Evolutionary conservation across 306 rosid genomes (phyloP).

Genomic region (Acacia acuminata): DNA sequence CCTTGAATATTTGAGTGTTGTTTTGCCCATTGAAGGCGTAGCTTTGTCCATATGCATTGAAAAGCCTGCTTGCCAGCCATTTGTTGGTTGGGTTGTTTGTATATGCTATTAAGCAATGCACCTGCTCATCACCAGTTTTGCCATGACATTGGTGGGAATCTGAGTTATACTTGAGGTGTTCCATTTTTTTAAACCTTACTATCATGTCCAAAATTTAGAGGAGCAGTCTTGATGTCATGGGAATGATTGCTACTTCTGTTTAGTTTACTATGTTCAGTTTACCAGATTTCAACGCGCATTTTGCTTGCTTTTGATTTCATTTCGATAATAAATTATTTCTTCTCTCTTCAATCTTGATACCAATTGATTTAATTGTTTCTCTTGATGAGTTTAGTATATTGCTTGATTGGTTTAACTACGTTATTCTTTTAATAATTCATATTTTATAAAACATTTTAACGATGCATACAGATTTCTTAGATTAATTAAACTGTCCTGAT

Average conservation of each 20-base stretch:
- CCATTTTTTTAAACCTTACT: constrained; percentile 6
- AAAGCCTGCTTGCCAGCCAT: constrained; percentile 36
- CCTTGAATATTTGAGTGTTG: constrained; percentile 27
- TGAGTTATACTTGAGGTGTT: constrained; percentile 25
- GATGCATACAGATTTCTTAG: not conserved
- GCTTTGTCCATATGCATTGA: constrained; percentile 28
- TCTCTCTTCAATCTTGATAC: not conserved
- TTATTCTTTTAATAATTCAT: not conserved
- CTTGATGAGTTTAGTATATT: not conserved
- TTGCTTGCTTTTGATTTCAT: constrained; percentile 22
- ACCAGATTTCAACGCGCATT: constrained; percentile 12
- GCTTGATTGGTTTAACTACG: not conserved
- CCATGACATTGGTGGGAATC: constrained; percentile 39
- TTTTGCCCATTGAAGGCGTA: constrained; percentile 27
- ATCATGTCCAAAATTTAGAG: constrained; percentile 18
- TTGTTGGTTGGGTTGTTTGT: constrained; percentile 44
- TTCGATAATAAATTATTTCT: not conserved
- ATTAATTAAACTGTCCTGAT: not conserved
- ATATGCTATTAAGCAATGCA: constrained; percentile 30
- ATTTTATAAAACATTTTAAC: not conserved
- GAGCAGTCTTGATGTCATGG: constrained; percentile 22
- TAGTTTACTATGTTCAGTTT: not conserved
- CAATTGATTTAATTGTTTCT: not conserved
- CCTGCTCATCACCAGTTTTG: constrained; percentile 57
- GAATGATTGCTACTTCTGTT: constrained; percentile 17